Evolutionary conservation across 164 flowering plant genomes (phyloP).

Genomic region (Vitis vinifera): ASM3070453v1 NC_081815.1:3143501-3144000

Average conservation of each 20-base stretch:
- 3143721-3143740: slow-evolving; percentile 84
- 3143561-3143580: slow-evolving; percentile 99
- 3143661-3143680: slow-evolving; percentile 92
- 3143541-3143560: slow-evolving; percentile 88
- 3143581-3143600: slow-evolving; percentile 98
- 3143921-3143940: background rate
- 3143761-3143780: slow-evolving; percentile 84
- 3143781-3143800: slow-evolving; percentile 86
- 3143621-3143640: slow-evolving; percentile 99
- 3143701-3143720: slow-evolving; percentile 93
- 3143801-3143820: slow-evolving; percentile 83
- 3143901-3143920: background rate
- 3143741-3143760: slow-evolving; percentile 97
- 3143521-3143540: slow-evolving; percentile 79
- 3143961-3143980: too few relatives aligned
- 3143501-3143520: slow-evolving; percentile 81
- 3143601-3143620: slow-evolving; percentile 98
- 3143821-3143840: slow-evolving; percentile 87
- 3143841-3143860: slow-evolving; percentile 56
- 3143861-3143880: slow-evolving; percentile 48
- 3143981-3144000: too few relatives aligned
- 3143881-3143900: background rate
- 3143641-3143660: slow-evolving; percentile 95
- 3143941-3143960: background rate
- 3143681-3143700: slow-evolving; percentile 97